phyloP scores from a whole-genome alignment of 2,329 filamentous ascomycete genomes.

The Phaeosphaeria sp. region DNA sequence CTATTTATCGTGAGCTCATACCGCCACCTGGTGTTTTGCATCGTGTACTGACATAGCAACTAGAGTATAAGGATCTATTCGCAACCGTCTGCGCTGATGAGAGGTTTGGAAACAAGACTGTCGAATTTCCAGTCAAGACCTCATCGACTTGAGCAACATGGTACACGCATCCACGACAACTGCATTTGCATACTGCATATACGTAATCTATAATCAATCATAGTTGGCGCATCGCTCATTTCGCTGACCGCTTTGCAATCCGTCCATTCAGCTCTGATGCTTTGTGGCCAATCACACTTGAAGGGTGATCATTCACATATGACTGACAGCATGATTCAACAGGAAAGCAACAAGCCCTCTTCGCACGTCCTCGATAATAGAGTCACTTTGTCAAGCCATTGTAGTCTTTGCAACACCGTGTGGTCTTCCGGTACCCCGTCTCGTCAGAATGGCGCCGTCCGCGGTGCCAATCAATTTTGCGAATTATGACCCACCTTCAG shows the following conservation, averaged over 20 bases:
- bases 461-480: not conserved
- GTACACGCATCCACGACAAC: slow-evolving; percentile 1
- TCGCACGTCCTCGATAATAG: not conserved
- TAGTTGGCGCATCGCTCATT: not conserved
- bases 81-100: slow-evolving; percentile 13
- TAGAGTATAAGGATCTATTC: slow-evolving; percentile 27
- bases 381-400: not conserved
- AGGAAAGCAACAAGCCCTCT: not conserved
- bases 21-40: not conserved
- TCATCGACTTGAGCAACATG: not conserved
- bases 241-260: not conserved
- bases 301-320: not conserved
- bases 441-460: not conserved
- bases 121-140: slow-evolving; percentile 3
- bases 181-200: not conserved
- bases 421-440: not conserved
- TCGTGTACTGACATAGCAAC: slow-evolving; percentile 6
- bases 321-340: not conserved
- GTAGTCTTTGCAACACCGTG: not conserved
- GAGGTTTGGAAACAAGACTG: slow-evolving; percentile 18
- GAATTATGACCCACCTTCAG: not conserved
- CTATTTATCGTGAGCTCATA: slow-evolving; percentile 16
- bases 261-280: not conserved
- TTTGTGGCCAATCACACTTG: not conserved
- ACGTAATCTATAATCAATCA: slow-evolving; percentile 14